Conservation (phyloP, 2,329 filamentous ascomycete genomes). For the Cladophialophora exuberans region DNA sequence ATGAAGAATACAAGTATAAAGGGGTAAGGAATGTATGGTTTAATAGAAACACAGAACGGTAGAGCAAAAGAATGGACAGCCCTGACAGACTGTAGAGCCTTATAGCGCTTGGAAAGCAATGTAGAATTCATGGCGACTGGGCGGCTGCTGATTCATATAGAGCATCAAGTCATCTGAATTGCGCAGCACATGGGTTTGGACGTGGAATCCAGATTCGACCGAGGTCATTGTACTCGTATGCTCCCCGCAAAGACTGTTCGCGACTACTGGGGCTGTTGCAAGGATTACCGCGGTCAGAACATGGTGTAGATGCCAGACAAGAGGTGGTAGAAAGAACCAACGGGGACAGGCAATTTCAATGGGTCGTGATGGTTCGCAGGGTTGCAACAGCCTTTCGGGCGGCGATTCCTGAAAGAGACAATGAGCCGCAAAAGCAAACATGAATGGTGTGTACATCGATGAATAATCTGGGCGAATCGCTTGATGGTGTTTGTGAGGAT, state of each 20-base stretch:
- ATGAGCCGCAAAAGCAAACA: too few relatives aligned
- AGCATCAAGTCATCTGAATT: background rate
- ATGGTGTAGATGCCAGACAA: slow-evolving; percentile 1
- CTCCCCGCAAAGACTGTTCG: slow-evolving; percentile 8
- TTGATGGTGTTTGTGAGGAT: too few relatives aligned
- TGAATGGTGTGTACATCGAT: too few relatives aligned
- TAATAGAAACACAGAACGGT: background rate
- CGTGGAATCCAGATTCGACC: background rate
- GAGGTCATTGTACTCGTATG: background rate
- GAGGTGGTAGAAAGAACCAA: background rate
- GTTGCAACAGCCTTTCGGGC: too few relatives aligned
- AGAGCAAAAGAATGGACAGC: slow-evolving; percentile 5
- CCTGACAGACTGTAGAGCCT: background rate
- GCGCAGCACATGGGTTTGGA: background rate
- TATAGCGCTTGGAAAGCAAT: background rate
- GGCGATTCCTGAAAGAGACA: too few relatives aligned
- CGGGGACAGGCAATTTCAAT: slow-evolving; percentile 15
- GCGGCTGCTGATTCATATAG: slow-evolving; percentile 19
- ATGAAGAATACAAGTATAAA: background rate
- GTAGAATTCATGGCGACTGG: background rate
- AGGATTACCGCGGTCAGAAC: background rate
- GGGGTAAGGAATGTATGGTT: background rate
- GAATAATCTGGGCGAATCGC: too few relatives aligned
- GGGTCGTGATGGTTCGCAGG: background rate
- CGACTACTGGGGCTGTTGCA: slow-evolving; percentile 9